Percentiles rank a stretch among this genome's conserved stretches.
Evolutionary conservation across 768 basidiomycete genomes (phyloP).

Genomic region (Naganishia friedmannii): DNA sequence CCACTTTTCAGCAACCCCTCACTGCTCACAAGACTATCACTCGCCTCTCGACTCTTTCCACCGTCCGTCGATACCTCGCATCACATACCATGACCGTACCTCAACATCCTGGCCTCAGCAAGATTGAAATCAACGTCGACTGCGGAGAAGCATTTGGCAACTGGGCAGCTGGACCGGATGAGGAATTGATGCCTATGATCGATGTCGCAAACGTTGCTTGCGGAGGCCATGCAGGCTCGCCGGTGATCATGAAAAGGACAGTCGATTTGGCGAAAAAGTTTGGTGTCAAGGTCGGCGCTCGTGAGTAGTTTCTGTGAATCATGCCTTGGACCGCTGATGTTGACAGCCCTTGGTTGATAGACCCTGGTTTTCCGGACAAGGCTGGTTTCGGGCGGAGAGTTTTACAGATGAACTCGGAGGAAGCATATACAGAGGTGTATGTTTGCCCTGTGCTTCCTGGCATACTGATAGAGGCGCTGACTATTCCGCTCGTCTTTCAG

Average conservation of each 20-base stretch:
- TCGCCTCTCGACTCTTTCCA: neutral
- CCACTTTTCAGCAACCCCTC: neutral
- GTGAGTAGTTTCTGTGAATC: conserved; percentile 32
- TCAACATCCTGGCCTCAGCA: conserved; percentile 16
- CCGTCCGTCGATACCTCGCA: neutral
- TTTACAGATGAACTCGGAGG: conserved; percentile 60
- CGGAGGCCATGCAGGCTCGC: conserved; percentile 67
- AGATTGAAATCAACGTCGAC: conserved; percentile 41
- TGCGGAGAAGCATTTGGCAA: conserved; percentile 39
- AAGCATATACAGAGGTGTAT: conserved; percentile 51
- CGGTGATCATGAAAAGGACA: conserved; percentile 65
- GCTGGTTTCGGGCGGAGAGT: conserved; percentile 68
- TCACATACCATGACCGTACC: conserved; percentile 10
- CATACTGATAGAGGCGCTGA: neutral
- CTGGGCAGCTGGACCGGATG: conserved; percentile 39
- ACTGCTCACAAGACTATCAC: neutral
- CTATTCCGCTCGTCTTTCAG: conserved; percentile 44
- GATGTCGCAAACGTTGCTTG: conserved; percentile 66
- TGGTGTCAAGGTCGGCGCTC: conserved; percentile 64
- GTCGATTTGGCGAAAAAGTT: conserved; percentile 61
- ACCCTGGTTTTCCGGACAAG: conserved; percentile 64
- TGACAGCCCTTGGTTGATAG: conserved; percentile 8
- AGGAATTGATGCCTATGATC: conserved; percentile 51
- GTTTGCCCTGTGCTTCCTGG: conserved; percentile 29
- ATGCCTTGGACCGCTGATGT: too few species aligned